Percentiles rank a stretch among this genome's conserved stretches.
Evolutionary conservation across 352 stramenopile genomes (phyloP).

Genomic region (Globisporangium lucens): DNA sequence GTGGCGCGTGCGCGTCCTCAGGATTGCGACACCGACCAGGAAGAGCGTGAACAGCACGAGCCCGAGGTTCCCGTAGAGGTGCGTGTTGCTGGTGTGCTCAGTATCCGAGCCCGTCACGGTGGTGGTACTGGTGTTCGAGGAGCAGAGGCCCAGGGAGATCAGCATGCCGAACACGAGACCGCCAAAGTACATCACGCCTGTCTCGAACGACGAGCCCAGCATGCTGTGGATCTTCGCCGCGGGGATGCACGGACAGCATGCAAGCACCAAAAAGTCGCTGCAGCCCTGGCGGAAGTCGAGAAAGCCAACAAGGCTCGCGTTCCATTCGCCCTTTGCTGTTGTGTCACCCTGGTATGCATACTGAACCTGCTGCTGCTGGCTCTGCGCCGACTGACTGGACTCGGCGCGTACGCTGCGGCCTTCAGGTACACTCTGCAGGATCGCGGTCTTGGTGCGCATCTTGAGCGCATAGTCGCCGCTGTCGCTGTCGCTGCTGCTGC

Average conservation of each 20-base stretch:
- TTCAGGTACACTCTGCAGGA: constrained; percentile 12
- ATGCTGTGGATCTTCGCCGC: constrained; percentile 35
- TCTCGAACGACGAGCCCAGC: constrained; percentile 35
- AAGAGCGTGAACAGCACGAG: constrained; percentile 29
- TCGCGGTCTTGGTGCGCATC: constrained; percentile 10
- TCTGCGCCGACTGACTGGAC: constrained; percentile 16
- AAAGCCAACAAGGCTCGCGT: constrained; percentile 2
- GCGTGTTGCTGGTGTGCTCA: neutral
- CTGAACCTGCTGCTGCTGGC: neutral
- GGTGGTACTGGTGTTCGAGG: constrained; percentile 13
- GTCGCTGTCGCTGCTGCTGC: neutral
- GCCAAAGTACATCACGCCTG: constrained; percentile 42
- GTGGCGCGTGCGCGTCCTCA: constrained; percentile 38
- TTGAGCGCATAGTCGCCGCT: constrained; percentile 10
- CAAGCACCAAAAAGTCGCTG: constrained; percentile 11
- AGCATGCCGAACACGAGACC: constrained; percentile 33
- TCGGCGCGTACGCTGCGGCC: constrained; percentile 13
- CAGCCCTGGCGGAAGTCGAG: constrained; percentile 1
- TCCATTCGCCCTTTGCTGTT: constrained; percentile 6
- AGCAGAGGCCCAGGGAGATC: constrained; percentile 31
- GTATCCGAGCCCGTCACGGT: neutral
- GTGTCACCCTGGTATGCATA: neutral
- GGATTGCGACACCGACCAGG: constrained; percentile 35
- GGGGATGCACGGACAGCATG: constrained; percentile 42
- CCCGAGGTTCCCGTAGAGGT: constrained; percentile 16